phyloP scores from a whole-genome alignment of 2,329 filamentous ascomycete genomes.

The Sporothrix variecibatus region DNA sequence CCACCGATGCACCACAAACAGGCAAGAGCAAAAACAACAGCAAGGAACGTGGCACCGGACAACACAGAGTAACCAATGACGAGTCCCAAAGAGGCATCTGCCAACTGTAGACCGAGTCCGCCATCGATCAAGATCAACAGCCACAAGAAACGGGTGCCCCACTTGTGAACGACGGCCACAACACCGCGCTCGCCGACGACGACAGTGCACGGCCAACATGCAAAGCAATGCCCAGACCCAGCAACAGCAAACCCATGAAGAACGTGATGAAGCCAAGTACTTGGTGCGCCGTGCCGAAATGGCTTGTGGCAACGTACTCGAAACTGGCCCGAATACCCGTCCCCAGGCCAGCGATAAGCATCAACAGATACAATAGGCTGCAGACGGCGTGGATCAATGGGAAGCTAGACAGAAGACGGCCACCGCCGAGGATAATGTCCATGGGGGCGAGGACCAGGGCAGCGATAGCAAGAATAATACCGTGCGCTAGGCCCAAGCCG shows the following conservation, averaged over 20 bases:
- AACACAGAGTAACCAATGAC: slow-evolving; percentile 10
- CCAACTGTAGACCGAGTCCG: slow-evolving; percentile 30
- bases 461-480: slow-evolving; percentile 32
- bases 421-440: slow-evolving; percentile 32
- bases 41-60: neutral
- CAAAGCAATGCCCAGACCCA: slow-evolving; percentile 30
- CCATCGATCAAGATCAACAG: slow-evolving; percentile 33
- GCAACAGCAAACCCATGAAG: slow-evolving; percentile 31
- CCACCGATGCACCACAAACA: slow-evolving; percentile 13
- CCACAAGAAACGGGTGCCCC: slow-evolving; percentile 34
- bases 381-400: slow-evolving; percentile 30
- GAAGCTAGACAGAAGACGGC: slow-evolving; percentile 24
- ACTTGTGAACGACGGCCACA: slow-evolving; percentile 31
- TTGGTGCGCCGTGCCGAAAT: slow-evolving; percentile 34
- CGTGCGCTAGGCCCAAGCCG: slow-evolving; percentile 33
- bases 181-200: slow-evolving; percentile 27
- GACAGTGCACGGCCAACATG: slow-evolving; percentile 29
- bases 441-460: slow-evolving; percentile 34
- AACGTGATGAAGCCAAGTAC: slow-evolving; percentile 34
- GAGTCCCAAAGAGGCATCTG: slow-evolving; percentile 2
- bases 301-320: slow-evolving; percentile 32
- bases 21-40: neutral
- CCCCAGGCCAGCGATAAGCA: slow-evolving; percentile 34
- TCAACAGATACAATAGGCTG: slow-evolving; percentile 29
- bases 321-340: slow-evolving; percentile 32